Percentiles rank a stretch among this genome's conserved stretches.
Evolutionary conservation across 2,329 filamentous ascomycete genomes (phyloP).

Genomic region (Stemphylium lycopersici): DNA sequence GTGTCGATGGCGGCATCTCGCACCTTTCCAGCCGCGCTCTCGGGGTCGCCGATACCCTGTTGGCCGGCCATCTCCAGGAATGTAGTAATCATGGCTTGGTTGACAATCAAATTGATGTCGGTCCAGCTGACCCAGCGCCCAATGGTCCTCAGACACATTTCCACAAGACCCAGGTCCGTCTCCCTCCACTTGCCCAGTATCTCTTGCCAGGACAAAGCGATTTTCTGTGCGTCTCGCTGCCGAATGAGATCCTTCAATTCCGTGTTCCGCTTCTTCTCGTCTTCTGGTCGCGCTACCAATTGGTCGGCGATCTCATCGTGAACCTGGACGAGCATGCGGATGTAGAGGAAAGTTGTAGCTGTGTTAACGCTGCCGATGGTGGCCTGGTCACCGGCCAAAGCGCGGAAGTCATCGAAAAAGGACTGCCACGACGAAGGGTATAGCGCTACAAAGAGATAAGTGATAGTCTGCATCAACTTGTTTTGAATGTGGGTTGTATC

Average conservation of each 20-base stretch:
- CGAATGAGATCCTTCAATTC: constrained; percentile 91
- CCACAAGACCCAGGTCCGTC: constrained; percentile 72
- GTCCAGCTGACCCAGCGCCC: constrained; percentile 99
- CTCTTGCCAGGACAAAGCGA: constrained; percentile 89
- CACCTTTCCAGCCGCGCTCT: constrained; percentile 71
- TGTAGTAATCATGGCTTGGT: constrained; percentile 76
- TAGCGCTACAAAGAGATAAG: constrained; percentile 86
- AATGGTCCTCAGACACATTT: constrained; percentile 89
- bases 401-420: constrained; percentile 90
- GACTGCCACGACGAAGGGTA: constrained; percentile 86
- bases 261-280: constrained; percentile 83
- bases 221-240: constrained; percentile 83
- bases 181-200: constrained; percentile 79
- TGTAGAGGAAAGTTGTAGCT: constrained; percentile 80
- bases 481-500: constrained; percentile 87
- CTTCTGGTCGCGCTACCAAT: constrained; percentile 76
- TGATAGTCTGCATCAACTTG: constrained; percentile 95
- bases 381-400: constrained; percentile 70
- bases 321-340: constrained; percentile 85
- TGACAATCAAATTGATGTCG: constrained; percentile 92
- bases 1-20: constrained; percentile 92
- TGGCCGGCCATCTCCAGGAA: constrained; percentile 86
- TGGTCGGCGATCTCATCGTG: constrained; percentile 98
- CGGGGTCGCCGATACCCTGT: constrained; percentile 64
- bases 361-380: constrained; percentile 68